phyloP scores from a whole-genome alignment of 805 yeast species.

The Yamadazyma ubonensis region DNA sequence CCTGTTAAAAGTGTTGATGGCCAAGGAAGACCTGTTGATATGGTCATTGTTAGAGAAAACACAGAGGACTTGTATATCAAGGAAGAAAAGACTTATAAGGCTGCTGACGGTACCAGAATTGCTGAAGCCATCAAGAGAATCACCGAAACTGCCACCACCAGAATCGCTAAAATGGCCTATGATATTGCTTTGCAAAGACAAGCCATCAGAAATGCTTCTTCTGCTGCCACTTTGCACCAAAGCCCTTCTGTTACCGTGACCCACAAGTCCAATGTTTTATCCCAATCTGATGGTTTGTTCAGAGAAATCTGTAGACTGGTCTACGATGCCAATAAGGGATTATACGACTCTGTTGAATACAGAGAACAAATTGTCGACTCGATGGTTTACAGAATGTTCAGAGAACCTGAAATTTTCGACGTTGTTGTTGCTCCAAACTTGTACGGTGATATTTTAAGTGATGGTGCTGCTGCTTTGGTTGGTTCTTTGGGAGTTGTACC shows the following conservation, averaged over 20 bases:
- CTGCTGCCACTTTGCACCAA: slow-evolving; percentile 30
- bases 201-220: slow-evolving; percentile 59
- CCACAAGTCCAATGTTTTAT: slow-evolving; percentile 93
- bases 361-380: slow-evolving; percentile 98
- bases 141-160: slow-evolving; percentile 78
- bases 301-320: slow-evolving; percentile 76
- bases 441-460: slow-evolving; percentile 95
- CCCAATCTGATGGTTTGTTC: slow-evolving; percentile 92
- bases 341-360: slow-evolving; percentile 60
- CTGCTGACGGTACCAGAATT: slow-evolving; percentile 78
- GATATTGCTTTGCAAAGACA: slow-evolving; percentile 93
- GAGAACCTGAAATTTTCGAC: slow-evolving; percentile 96
- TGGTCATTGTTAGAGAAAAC: slow-evolving; percentile 98
- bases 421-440: slow-evolving; percentile 98
- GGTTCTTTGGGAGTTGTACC: slow-evolving; percentile 99
- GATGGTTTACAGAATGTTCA: slow-evolving; percentile 98
- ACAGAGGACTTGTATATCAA: slow-evolving; percentile 97
- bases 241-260: slow-evolving; percentile 82
- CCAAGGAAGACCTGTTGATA: slow-evolving; percentile 85
- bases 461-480: slow-evolving; percentile 97
- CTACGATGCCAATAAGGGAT: slow-evolving; percentile 55
- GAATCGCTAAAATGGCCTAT: slow-evolving; percentile 87
- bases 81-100: slow-evolving; percentile 77
- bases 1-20: slow-evolving; percentile 94
- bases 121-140: slow-evolving; percentile 99